Base-by-base conservation (phyloP, 2,329 filamentous ascomycete species). In the Lomentospora prolificans region DNA sequence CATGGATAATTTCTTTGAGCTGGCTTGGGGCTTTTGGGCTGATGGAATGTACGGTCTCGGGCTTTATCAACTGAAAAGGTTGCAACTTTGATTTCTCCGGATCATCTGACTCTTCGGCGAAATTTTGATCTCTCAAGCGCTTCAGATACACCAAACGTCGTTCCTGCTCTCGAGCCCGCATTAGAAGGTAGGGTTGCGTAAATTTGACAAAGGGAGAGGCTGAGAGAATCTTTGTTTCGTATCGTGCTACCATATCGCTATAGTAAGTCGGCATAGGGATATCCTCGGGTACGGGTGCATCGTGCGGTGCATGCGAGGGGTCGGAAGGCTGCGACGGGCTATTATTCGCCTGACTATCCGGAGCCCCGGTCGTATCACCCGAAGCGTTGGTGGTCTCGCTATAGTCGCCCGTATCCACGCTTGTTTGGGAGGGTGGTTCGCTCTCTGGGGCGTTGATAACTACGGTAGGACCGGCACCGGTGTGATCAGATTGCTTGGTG, bases 191-290 rank as follows among this genome's bases (percentile, higher is more conserved):
- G 0, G 94, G 94, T 65, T 94, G 90, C 60, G 88, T 87, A 65
- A 97, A 99, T 64, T 90, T 92, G 61, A 99, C 94, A 66, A 96
- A 97, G 0, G 94, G 94, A 0, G 94, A 99, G 1, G 90, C 90
- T 1, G 95, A 99, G 4, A 99, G 74, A 48, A 99, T 87, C 65
- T 92, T 95, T 4, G 90, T 96, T 64, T 95, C 84, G 64, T 95
- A 90, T 64, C 95, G 92, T 57, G 90, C 85, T 36, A 97, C 90
- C 79, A 96, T 89, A 66, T 96, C 90, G 66, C 91, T 91, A 67
- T 97, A 97, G 65, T 91, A 96, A 0, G 89, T 95, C 3, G 92
- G 89, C 75, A 90, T 88, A 1, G 89, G 88, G 41, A 89, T 76
- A 66, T 92, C 86, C 62, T 92, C 54, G n/a, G 54, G 54, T 6